Base-by-base conservation (phyloP, 805 yeast species). In the Pichia eremophila region DNA sequence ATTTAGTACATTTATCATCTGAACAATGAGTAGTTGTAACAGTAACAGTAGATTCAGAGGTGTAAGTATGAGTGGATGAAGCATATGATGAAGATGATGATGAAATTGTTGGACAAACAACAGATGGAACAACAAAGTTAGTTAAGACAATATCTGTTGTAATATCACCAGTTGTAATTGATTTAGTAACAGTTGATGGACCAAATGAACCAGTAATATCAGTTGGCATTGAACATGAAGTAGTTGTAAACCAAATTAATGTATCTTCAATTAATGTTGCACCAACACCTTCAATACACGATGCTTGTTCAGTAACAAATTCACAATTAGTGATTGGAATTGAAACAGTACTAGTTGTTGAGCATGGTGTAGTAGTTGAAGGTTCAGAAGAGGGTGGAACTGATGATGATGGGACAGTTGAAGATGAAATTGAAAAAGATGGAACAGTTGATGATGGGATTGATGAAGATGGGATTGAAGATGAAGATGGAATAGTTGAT, bases 181-280 rank as follows among this genome's bases (percentile, higher is more conserved):
- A 11, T 22, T 31, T 15, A 11, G n/a, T 22, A 6, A 40, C 39
- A 11, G 48, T 41, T 2, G 51, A 44, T 31, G 50, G 35, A 11
- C 44, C 45, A 43, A 49, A 51, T 2, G 51, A 51, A 14, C 51
- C 53, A 35, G 44, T 40, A 17, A 51, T 35, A 17, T 15, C 44
- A 17, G 34, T 28, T 12, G 42, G 41, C 39, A 45, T 44, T n/a
- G 29, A 8, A 19, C 47, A 47, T 8, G 49, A 45, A 5, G 49
- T 44, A 9, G 54, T 40, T 12, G 48, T 43, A 7, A 46, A 14
- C 22, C 52, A 48, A 25, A 50, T 18, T 7, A 41, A 43, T 7
- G 44, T 28, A 45, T 48, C 44, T 15, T 43, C 14, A 18, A 51
- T 18, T 17, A 47, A 22, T n/a, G 52, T 40, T n/a, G 50, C 44